Base-by-base conservation (phyloP, 164 flowering plant genomes). In the Aristolochia contorta region DNA sequence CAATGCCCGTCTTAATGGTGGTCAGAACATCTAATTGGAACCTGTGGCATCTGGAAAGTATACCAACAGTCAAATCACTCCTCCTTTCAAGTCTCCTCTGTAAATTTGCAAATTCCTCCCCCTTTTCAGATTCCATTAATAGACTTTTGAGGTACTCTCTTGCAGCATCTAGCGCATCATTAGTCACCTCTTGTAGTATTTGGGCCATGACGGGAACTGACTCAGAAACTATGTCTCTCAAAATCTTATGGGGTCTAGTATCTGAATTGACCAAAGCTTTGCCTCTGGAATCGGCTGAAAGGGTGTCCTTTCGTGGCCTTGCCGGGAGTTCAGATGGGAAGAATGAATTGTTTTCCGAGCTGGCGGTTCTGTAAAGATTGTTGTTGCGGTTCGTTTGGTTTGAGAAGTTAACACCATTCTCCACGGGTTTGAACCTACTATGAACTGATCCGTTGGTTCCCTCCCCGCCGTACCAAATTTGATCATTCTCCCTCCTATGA, bases 381-480 rank as follows among this genome's bases (percentile, higher is more conserved):
- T 71, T 79, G 47, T 70, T 55, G 4, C 75, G 65, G 23, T 82
- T 89, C 75, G 74, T 80, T 15, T 69, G 82, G 71, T 79, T 82
- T 14, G 84, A 69, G 60, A 85, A 69, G 64, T 62, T 76, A 63
- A 84, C 82, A 0, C 87, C 87, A 69, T 93, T 97, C 0, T 91
- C 95, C 46, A 93, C 68, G 0, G 99, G 96, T 69, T 77, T 86
- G 65, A 91, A 91, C 68, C 91, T 74, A 62, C 98, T 92, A 59
- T 92, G 98, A 54, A 92, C 98, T 0, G 98, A 92, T 27, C 96
- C 98, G 66, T 91, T 91, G 46, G 98, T 92, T 60, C 98, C 98
- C 65, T 92, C 98, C 14, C 97, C 98, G 67, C 86, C 68, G 59
- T 86, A 69, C 96, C 98, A 91, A 65, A 86, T 84, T 56, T 80